Evolutionary conservation across 352 stramenopile species (phyloP), one percentile per base, ranked within the genome.

Genomic region (Saprolegnia parasitica): DNA sequence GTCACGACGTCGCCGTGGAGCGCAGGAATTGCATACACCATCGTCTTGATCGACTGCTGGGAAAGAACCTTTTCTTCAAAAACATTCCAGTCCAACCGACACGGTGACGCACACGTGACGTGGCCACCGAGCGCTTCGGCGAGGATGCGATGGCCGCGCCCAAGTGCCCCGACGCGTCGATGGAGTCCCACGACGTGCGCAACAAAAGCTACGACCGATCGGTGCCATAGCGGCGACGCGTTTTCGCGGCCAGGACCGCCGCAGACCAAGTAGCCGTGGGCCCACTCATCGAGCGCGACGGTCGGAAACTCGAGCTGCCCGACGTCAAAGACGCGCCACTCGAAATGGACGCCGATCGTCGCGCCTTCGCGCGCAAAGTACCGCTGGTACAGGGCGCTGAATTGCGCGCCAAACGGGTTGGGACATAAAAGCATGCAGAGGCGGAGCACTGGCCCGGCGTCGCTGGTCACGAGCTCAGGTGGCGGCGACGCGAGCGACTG

Each of bases 401-500:
- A 70, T n/a, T 70, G 46, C 11, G 29, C 20, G 15, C 63, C 63
- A 70, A 70, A 70, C 21, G 47, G 63, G 47, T 62, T 70, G 11
- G 63, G 63, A 37, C 63, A 70, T 4, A 70, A 21, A 4, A 70
- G 47, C 63, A 70, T 70, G 13, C 42, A 52, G n/a, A 70, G 18
- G 37, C 39, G 63, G n/a, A 70, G 8, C 18, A 67, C 61, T 4
- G 61, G 18, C 5, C 8, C 13, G 20, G 0, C n/a, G 32, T 46
- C 47, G 16, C 18, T 42, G 16, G 40, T 10, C 6, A 42, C 10
- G 16, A 23, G 20, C 18, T 40, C n/a, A 24, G 32, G 54, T 5
- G 11, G 1, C 21, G 49, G 3, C 18, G 54, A 1, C 8, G 54
- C 13, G 24, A 66, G 46, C n/a, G 40, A n/a, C 29, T 60, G 46